Evolutionary conservation across 331 rosid species (phyloP).

Genomic region (Stylosanthes scabra): DNA sequence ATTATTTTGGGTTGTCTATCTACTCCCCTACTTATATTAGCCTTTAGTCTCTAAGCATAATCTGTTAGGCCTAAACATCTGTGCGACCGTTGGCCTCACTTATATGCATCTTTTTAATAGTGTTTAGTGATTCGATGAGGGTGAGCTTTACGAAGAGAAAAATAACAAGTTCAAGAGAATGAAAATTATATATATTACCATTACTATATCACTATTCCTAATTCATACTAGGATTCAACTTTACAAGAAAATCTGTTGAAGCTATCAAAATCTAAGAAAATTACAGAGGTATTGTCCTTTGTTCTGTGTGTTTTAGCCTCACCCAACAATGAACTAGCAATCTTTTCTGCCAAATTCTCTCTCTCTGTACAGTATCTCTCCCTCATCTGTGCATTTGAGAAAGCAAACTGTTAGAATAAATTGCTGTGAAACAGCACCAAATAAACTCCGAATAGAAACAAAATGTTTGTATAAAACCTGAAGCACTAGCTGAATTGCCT

Average conservation of each 20-base stretch:
- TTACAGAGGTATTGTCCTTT: constrained; percentile 93
- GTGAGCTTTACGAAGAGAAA: constrained; percentile 29
- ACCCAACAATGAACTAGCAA: constrained; percentile 78
- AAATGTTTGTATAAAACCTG: constrained; percentile 57
- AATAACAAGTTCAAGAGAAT: constrained; percentile 11
- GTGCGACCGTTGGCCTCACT: too few species aligned
- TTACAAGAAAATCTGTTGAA: constrained; percentile 67
- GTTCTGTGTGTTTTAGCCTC: constrained; percentile 96
- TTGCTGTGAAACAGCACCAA: neutral
- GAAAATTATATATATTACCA: constrained; percentile 31
- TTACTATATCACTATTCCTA: constrained; percentile 50
- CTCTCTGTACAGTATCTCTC: constrained; percentile 55
- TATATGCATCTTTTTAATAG: too few species aligned
- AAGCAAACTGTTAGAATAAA: constrained; percentile 32
- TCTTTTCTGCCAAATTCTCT: constrained; percentile 75
- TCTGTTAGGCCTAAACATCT: too few species aligned
- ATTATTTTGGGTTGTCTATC: too few species aligned
- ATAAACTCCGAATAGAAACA: neutral
- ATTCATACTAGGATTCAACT: constrained; percentile 70
- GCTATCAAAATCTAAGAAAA: constrained; percentile 89
- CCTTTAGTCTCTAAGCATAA: too few species aligned
- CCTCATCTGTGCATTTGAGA: constrained; percentile 57
- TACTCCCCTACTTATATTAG: too few species aligned
- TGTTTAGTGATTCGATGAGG: too few species aligned
- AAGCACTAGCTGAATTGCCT: constrained; percentile 78